Percentiles rank a stretch among this genome's conserved stretches.
These are phyloP conservation scores for Chondrus crispus DNA, from an alignment of 23 red algal species.

Conservation along the genomic window DNA sequence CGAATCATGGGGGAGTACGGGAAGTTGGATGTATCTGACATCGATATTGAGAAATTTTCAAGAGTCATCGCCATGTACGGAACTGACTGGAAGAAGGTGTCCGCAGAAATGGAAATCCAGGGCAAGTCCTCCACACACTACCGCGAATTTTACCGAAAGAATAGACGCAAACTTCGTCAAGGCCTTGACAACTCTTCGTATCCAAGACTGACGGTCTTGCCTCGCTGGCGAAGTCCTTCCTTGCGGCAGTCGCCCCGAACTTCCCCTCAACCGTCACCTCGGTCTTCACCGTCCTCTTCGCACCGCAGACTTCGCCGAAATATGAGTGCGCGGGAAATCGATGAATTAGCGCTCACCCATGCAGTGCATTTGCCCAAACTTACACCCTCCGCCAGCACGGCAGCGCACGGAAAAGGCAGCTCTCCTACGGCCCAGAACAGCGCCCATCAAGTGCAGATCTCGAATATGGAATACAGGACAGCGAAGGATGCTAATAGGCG, in stretches of 20 bases:
- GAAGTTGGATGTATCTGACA: conserved; percentile 5
- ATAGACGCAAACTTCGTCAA: conserved; percentile 18
- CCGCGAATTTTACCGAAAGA: conserved; percentile 32
- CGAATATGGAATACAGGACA: neutral
- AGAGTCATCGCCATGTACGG: conserved; percentile 4
- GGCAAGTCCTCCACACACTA: conserved; percentile 37
- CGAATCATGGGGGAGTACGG: conserved; percentile 23
- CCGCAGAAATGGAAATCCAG: neutral
- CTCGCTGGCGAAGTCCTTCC: neutral
- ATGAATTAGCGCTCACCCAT: too few species aligned
- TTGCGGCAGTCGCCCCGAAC: conserved; percentile 13
- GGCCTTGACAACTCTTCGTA: too few species aligned
- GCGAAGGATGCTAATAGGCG: too few species aligned
- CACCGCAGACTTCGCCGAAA: neutral
- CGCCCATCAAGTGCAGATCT: neutral
- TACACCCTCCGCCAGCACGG: neutral
- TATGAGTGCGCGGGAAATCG: neutral
- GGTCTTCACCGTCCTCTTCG: neutral
- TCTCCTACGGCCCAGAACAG: neutral
- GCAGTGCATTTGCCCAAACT: too few species aligned
- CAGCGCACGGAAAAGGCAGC: neutral
- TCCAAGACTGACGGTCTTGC: too few species aligned
- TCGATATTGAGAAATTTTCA: conserved; percentile 15
- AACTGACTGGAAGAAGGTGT: conserved; percentile 11
- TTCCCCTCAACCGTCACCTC: conserved; percentile 10